Conservation (phyloP, 495 filamentous ascomycete species). For the Parachaetomium inaequale region DNA sequence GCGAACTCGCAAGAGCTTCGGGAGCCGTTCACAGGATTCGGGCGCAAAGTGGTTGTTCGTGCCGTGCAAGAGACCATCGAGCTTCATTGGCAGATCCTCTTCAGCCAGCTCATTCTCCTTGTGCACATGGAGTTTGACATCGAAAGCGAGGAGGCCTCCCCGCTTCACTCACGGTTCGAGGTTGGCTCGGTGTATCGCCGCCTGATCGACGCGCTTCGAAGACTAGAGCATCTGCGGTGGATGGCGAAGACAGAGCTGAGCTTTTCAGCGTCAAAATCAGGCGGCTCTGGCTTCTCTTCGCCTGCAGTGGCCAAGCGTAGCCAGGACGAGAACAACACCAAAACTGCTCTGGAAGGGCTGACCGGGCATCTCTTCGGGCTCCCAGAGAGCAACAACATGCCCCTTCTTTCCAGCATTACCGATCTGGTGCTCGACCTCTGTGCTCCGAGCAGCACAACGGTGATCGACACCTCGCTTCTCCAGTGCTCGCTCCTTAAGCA, state of each 20-base stretch:
- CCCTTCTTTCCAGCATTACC: conserved; percentile 46
- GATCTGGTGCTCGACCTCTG: conserved; percentile 56
- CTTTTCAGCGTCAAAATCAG: conserved; percentile 37
- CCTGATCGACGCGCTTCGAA: conserved; percentile 62
- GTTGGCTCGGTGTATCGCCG: conserved; percentile 62
- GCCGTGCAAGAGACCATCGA: conserved; percentile 75
- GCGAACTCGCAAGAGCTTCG: conserved; percentile 34
- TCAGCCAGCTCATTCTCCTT: conserved; percentile 77
- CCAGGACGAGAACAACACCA: conserved; percentile 37
- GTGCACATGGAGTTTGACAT: conserved; percentile 78
- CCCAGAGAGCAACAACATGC: conserved; percentile 32
- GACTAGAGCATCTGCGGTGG: conserved; percentile 79
- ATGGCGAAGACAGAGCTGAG: conserved; percentile 58
- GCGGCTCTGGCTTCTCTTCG: conserved; percentile 31
- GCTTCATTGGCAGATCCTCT: conserved; percentile 63
- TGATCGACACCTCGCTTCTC: conserved; percentile 49
- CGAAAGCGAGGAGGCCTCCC: conserved; percentile 59
- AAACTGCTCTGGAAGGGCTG: conserved; percentile 51
- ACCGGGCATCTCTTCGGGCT: conserved; percentile 50
- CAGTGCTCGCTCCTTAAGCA: conserved; percentile 69
- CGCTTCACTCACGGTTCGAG: conserved; percentile 57
- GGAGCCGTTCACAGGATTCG: conserved; percentile 61
- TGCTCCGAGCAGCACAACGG: conserved; percentile 48
- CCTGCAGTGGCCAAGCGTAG: conserved; percentile 31
- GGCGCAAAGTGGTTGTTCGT: conserved; percentile 65